Base-by-base conservation (phyloP, 1,139 yeast genomes). In the Schizosaccharomyces versatilis region DNA sequence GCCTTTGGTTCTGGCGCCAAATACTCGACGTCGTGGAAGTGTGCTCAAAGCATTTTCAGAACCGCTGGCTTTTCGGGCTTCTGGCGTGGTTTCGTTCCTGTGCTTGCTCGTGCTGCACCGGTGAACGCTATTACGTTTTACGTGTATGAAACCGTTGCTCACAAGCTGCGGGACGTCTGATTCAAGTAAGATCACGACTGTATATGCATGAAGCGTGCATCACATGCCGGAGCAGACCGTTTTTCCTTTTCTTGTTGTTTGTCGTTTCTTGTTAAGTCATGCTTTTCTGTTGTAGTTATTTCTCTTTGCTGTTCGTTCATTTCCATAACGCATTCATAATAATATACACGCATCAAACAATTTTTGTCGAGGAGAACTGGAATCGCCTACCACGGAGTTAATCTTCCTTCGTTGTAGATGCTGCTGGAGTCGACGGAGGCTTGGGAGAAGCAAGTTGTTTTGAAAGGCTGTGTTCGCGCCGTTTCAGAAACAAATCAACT, bases 71-170 rank as follows among this genome's bases (percentile, higher is more conserved):
- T 71, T 14, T 60, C 68, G 6, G 86, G 85, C 0, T 79, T 81
- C 63, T 81, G 85, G 84, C 71, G 77, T 60, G 88, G 90, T 1
- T 70, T 81, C 48, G 75, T 74, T 1, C 90, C 88, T 0, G 80
- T 86, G 44, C 69, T 81, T 56, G 61, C 80, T 36, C 69, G 90
- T 68, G 96, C 97, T 55, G 95, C 95, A 1, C 97, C 97, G 2
- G 97, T 94, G 15, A 88, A 88, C 65, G 97, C 95, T 54, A 94
- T 94, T 38, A 88, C 97, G 0, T 88, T 88, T 69, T 84, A 85
- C 55, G 85, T 93, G 9, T 88, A 88, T 65, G 97, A 88, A 68
- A 67, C 83, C 55, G 81, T 42, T 3, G 15, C 48, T 3, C 48
- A 42, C 15, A 15, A 19, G 7, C 7, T 42, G 32, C 24, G 48